phyloP scores from a whole-genome alignment of 345 rosid genomes.

The Gossypioides kirkii region DNA sequence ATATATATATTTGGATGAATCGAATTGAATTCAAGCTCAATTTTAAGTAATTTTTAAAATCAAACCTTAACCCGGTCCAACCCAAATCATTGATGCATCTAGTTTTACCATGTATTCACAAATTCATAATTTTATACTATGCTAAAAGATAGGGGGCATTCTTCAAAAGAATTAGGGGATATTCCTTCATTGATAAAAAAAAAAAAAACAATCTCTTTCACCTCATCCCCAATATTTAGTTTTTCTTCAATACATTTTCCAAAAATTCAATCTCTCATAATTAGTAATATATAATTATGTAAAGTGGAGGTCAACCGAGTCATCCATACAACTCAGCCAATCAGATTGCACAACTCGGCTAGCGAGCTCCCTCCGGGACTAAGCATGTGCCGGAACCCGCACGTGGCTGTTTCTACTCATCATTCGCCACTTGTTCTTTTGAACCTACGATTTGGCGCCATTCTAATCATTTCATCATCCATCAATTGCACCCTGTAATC shows the following conservation, averaged over 20 bases:
- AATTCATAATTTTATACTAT: neutral
- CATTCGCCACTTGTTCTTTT: slow-evolving; percentile 3
- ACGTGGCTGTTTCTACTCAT: slow-evolving; percentile 21
- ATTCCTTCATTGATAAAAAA: neutral
- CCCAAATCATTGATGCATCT: too few species aligned
- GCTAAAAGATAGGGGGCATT: neutral
- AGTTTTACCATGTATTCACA: too few species aligned
- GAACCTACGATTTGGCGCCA: neutral
- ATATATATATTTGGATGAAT: too few species aligned
- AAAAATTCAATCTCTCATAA: neutral
- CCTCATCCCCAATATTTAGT: neutral
- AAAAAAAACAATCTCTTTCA: neutral
- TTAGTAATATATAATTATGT: too few species aligned
- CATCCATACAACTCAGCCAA: neutral
- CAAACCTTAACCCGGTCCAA: too few species aligned
- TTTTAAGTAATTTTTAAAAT: too few species aligned
- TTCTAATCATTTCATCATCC: neutral
- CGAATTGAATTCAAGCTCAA: fast-evolving
- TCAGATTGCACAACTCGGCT: neutral
- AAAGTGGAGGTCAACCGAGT: neutral
- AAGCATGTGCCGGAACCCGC: neutral
- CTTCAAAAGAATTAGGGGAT: neutral
- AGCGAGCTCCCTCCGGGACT: neutral
- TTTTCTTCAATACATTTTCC: neutral
- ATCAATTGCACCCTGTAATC: neutral